Evolutionary conservation across 306 rosid species (phyloP).

Genomic region (Gynostemma pentaphyllum): DNA sequence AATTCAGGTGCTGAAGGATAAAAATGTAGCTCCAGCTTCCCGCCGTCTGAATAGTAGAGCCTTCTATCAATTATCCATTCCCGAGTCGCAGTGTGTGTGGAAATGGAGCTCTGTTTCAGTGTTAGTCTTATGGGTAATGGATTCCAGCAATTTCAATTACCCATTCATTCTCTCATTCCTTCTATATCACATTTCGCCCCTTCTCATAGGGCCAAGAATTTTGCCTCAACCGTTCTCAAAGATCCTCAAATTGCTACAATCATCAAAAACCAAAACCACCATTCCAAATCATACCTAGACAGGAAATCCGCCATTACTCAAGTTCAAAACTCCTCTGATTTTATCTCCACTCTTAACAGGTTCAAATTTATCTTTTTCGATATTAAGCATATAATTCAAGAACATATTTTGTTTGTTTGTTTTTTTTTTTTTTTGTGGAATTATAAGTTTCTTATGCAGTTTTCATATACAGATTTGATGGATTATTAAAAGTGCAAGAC

Average conservation of each 20-base stretch:
- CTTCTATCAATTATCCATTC: too few species aligned
- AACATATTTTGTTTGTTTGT: neutral
- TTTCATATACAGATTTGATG: conserved; percentile 39
- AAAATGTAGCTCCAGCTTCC: too few species aligned
- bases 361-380: conserved; percentile 9
- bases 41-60: too few species aligned
- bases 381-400: too few species aligned
- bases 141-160: neutral
- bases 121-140: conserved; percentile 1
- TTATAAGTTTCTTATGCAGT: neutral
- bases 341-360: conserved; percentile 53
- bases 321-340: conserved; percentile 42
- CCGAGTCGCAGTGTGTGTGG: neutral
- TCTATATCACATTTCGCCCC: conserved; percentile 1
- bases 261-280: conserved; percentile 18
- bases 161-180: neutral
- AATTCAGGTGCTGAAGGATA: too few species aligned
- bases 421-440: neutral
- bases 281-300: conserved; percentile 24
- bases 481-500: conserved; percentile 52
- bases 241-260: neutral
- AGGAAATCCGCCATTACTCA: conserved; percentile 43
- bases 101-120: conserved; percentile 13
- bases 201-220: conserved; percentile 12
- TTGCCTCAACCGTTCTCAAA: conserved; percentile 4